Evolutionary conservation across 768 basidiomycete species (phyloP).

Genomic region (Lanmaoa pseudosensibilis): DNA sequence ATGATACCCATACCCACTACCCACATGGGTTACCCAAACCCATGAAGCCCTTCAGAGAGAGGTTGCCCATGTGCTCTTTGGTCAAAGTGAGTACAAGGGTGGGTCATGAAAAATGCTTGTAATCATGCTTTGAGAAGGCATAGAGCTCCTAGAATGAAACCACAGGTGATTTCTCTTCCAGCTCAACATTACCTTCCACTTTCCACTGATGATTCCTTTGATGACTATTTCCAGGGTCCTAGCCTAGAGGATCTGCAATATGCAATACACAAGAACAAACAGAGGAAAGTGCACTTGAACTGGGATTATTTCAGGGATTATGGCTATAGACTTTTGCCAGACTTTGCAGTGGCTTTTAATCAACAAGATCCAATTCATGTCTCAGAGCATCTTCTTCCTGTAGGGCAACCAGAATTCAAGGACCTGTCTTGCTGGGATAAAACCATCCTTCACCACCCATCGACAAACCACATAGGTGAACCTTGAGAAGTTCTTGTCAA

Average conservation of each 20-base stretch:
- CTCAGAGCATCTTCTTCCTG: background rate
- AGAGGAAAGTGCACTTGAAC: background rate
- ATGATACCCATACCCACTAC: too few relatives aligned
- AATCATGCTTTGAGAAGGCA: background rate
- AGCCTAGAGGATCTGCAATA: conserved; percentile 3
- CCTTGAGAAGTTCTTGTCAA: background rate
- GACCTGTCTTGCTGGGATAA: background rate
- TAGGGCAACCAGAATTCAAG: background rate
- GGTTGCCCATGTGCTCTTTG: too few relatives aligned
- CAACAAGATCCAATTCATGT: background rate
- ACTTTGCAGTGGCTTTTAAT: conserved; percentile 2
- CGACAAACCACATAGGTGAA: background rate
- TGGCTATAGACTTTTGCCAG: background rate
- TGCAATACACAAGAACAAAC: background rate
- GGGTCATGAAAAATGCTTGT: too few relatives aligned
- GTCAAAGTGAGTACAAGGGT: too few relatives aligned
- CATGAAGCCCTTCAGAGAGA: too few relatives aligned
- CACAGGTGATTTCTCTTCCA: background rate
- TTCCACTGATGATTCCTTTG: background rate
- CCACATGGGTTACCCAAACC: background rate
- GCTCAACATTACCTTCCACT: background rate
- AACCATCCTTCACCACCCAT: background rate
- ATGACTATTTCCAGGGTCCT: background rate
- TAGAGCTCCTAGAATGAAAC: background rate
- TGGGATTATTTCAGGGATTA: conserved; percentile 12